Base-by-base conservation (phyloP, 2,329 filamentous ascomycete genomes). In the Geosmithia flava region DNA sequence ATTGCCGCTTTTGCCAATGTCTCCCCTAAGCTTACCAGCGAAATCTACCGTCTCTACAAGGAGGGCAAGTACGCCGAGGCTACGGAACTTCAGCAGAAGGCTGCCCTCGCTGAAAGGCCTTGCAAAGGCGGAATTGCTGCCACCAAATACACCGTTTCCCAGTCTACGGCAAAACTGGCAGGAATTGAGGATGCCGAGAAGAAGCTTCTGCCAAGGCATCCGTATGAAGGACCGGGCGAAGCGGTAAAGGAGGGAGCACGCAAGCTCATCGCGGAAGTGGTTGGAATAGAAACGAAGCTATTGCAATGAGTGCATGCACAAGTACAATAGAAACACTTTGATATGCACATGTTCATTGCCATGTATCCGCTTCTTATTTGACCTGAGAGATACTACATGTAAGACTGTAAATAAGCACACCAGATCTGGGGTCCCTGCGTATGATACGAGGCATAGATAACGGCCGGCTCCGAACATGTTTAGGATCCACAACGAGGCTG, bases 131-230 rank as follows among this genome's bases (percentile, higher is more conserved):
- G 82, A 6, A 82, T 86, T 54, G 80, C 80, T 8, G 70, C 71
- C 2, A 78, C 76, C n/a, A 86, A 87, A 64, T 85, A 82, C 58
- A 83, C 81, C 0, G 80, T 78, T 0, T 72, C 77, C 2, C 62
- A 80, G 30, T 78, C 74, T 53, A 77, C 77, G 33, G 83, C 79
- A 2, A 70, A 62, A 49, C 61, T 64, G 47, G 81, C 81, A 1
- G 79, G 78, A 0, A 75, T 86, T 39, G 70, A 76, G 50, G 72
- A 70, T 2, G 78, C 80, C 2, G 73, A 74, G 60, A 68, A 71
- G 59, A 75, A 76, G 61, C 58, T 84, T 60, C 66, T 63, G 59
- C 80, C 80, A 1, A 68, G 81, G 48, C 69, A 72, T 50, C 81
- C 82, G n/a, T 85, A 85, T 56, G 66, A 76, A 53, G 65, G 65